Conservation (phyloP, 2,329 filamentous ascomycete genomes). For the Aureobasidium sp. region DNA sequence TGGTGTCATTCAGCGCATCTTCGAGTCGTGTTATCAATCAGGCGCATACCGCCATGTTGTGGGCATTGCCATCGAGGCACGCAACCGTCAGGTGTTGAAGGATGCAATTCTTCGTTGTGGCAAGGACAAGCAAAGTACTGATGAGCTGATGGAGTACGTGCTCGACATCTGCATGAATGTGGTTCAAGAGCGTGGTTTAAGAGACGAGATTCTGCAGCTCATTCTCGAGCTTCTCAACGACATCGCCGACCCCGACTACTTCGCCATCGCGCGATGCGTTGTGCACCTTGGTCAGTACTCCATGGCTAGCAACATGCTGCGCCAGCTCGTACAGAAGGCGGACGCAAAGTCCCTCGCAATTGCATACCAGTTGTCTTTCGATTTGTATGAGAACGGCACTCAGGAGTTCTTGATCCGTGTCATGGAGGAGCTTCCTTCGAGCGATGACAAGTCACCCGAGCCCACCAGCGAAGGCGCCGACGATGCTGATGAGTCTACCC, state of each 20-base stretch:
- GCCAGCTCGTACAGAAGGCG: slow-evolving; percentile 70
- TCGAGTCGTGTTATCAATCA: slow-evolving; percentile 79
- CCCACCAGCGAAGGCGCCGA: slow-evolving; percentile 35
- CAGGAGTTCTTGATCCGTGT: slow-evolving; percentile 94
- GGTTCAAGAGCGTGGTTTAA: slow-evolving; percentile 83
- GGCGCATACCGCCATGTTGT: slow-evolving; percentile 93
- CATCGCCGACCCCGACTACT: slow-evolving; percentile 89
- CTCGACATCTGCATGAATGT: slow-evolving; percentile 96
- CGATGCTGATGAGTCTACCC: slow-evolving; percentile 51
- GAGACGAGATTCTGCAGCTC: slow-evolving; percentile 76
- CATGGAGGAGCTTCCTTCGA: slow-evolving; percentile 64
- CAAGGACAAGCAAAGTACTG: slow-evolving; percentile 73
- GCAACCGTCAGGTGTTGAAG: slow-evolving; percentile 80
- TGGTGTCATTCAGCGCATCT: slow-evolving; percentile 76
- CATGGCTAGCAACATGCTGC: slow-evolving; percentile 80
- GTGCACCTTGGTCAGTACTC: slow-evolving; percentile 91
- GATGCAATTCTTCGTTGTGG: slow-evolving; percentile 83
- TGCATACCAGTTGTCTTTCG: slow-evolving; percentile 96
- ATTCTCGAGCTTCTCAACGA: slow-evolving; percentile 94
- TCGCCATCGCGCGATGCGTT: slow-evolving; percentile 95
- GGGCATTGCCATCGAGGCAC: slow-evolving; percentile 91
- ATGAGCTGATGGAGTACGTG: slow-evolving; percentile 95
- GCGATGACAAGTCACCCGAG: slow-evolving; percentile 38
- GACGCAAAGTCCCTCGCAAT: slow-evolving; percentile 73
- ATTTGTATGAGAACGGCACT: slow-evolving; percentile 96